Conservation (phyloP, 768 basidiomycete species). For the Suillus subluteus region DNA sequence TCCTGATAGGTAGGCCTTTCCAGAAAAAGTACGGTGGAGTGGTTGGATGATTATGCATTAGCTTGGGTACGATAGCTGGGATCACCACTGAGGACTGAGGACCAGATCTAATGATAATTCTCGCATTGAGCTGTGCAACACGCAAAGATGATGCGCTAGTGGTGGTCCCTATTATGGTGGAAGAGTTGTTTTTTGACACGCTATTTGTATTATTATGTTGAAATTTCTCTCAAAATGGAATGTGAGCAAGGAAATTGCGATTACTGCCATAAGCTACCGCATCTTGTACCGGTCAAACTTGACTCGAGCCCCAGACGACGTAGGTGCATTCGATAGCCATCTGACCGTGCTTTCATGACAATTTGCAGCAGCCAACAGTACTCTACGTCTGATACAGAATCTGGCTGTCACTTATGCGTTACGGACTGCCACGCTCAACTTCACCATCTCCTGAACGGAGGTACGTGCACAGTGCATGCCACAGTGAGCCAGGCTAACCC, state of each 20-base stretch:
- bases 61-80: no score
- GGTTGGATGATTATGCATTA: no score
- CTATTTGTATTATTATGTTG: background rate
- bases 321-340: background rate
- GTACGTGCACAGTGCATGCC: conserved; percentile 26
- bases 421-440: conserved; percentile 53
- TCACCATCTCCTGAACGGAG: conserved; percentile 53
- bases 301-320: background rate
- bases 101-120: background rate
- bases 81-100: no score
- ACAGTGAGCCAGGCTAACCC: conserved; percentile 15
- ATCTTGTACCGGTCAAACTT: background rate
- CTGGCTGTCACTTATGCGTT: conserved; percentile 45
- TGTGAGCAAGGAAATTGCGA: background rate
- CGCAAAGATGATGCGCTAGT: background rate
- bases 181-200: background rate
- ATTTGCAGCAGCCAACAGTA: background rate
- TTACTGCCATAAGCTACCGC: background rate
- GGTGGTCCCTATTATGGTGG: no score
- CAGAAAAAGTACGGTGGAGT: no score
- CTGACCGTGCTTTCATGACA: background rate
- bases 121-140: background rate
- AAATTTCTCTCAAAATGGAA: background rate
- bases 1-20: background rate
- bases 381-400: background rate